Evolutionary conservation across 768 basidiomycete species (phyloP).

Genomic region (Phylloporus sp.): DNA sequence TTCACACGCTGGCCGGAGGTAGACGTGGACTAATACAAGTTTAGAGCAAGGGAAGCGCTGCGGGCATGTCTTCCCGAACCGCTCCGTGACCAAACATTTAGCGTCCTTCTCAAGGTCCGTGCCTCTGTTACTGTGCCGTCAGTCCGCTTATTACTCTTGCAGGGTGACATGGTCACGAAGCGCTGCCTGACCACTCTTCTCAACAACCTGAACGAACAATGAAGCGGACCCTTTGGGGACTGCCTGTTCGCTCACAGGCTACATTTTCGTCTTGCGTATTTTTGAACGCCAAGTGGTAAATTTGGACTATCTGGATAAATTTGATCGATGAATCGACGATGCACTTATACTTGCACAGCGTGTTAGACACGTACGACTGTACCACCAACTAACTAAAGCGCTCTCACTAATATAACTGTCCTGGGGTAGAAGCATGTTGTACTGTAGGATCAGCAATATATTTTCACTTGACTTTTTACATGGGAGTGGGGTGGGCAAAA

Average conservation of each 20-base stretch:
- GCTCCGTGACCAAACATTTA: slow-evolving; percentile 90
- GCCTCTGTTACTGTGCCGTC: neutral
- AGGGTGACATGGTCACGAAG: slow-evolving; percentile 99
- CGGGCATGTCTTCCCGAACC: slow-evolving; percentile 95
- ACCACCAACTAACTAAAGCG: slow-evolving; percentile 31
- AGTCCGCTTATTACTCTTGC: slow-evolving; percentile 12
- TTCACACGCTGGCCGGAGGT: slow-evolving; percentile 11
- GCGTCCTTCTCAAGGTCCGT: slow-evolving; percentile 79
- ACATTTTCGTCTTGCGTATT: slow-evolving; percentile 3
- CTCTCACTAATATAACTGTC: slow-evolving; percentile 31
- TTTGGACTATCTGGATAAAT: slow-evolving; percentile 31
- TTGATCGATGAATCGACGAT: slow-evolving; percentile 17
- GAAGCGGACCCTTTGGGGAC: slow-evolving; percentile 1
- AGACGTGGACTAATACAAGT: slow-evolving; percentile 12
- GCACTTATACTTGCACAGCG: slow-evolving; percentile 29
- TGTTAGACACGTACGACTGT: slow-evolving; percentile 25
- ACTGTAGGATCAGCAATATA: slow-evolving; percentile 28
- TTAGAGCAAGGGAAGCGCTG: slow-evolving; percentile 90
- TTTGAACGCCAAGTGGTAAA: slow-evolving; percentile 24
- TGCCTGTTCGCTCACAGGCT: neutral
- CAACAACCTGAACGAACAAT: slow-evolving; percentile 80
- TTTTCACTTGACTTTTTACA: slow-evolving; percentile 3
- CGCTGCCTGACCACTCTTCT: slow-evolving; percentile 86
- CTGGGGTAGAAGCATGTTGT: slow-evolving; percentile 31
- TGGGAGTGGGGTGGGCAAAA: slow-evolving; percentile 4